phyloP scores from a whole-genome alignment of 2,329 filamentous ascomycete genomes.

The Rhynchosporium agropyri region DNA sequence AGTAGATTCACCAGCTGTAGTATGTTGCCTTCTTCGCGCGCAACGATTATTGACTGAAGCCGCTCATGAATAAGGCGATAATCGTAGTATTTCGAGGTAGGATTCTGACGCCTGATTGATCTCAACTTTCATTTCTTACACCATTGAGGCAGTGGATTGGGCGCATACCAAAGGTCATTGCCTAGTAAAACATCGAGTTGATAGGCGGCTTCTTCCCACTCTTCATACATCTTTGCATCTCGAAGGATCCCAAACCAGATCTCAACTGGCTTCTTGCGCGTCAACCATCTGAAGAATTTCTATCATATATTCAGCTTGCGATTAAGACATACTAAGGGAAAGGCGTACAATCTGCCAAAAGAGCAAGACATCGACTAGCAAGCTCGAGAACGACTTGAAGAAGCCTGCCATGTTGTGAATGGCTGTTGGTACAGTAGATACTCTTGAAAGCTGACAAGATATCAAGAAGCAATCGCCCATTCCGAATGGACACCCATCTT shows the following conservation, averaged over 20 bases:
- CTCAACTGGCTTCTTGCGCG: slow-evolving; percentile 63
- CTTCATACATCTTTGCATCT: slow-evolving; percentile 72
- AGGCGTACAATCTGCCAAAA: slow-evolving; percentile 33
- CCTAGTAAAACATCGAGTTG: slow-evolving; percentile 81
- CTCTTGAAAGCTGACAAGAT: neutral
- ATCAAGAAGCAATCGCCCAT: neutral
- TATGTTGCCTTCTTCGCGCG: slow-evolving; percentile 72
- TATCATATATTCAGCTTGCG: slow-evolving; percentile 43
- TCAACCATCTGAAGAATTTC: slow-evolving; percentile 71
- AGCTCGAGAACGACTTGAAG: slow-evolving; percentile 52
- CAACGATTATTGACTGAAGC: slow-evolving; percentile 68
- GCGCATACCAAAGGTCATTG: slow-evolving; percentile 72
- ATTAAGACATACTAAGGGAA: neutral
- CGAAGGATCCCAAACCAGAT: slow-evolving; percentile 67
- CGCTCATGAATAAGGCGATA: slow-evolving; percentile 81
- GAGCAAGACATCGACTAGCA: slow-evolving; percentile 47
- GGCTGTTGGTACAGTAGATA: neutral
- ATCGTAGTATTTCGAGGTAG: slow-evolving; percentile 81
- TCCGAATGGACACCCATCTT: neutral
- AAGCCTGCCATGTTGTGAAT: slow-evolving; percentile 35
- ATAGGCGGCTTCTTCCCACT: slow-evolving; percentile 84
- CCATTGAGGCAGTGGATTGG: neutral
- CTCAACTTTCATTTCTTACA: neutral
- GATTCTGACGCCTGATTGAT: slow-evolving; percentile 71
- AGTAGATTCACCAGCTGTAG: slow-evolving; percentile 77